Evolutionary conservation across 371 early-diverging fungal genomes (phyloP).

Genomic region (Mortierella sp.): DNA sequence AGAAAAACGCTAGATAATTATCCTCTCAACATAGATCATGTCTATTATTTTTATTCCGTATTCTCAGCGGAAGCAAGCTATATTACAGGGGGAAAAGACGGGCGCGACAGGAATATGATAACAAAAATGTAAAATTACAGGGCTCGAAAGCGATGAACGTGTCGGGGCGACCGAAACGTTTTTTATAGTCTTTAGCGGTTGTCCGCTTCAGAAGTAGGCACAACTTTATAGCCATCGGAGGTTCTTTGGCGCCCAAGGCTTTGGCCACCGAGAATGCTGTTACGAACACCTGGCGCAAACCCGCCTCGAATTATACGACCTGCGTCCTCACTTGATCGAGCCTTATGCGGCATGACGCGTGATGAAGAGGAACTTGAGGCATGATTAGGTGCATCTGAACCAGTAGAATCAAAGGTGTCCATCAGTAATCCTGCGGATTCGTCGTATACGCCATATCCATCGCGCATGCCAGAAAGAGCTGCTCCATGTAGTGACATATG

Average conservation of each 20-base stretch:
- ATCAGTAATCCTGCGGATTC: constrained; percentile 43
- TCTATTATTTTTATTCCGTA: constrained; percentile 3
- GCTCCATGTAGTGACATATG: constrained; percentile 18
- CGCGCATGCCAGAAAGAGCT: constrained; percentile 19
- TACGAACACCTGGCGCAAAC: constrained; percentile 28
- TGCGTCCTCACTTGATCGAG: constrained; percentile 35
- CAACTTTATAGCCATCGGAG: constrained; percentile 43
- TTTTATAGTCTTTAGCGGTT: constrained; percentile 9
- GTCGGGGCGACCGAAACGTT: neutral
- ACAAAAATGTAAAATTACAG: neutral
- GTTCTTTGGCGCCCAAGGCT: constrained; percentile 47
- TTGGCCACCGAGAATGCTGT: constrained; percentile 29
- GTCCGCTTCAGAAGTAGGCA: constrained; percentile 23
- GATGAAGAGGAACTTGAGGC: constrained; percentile 11
- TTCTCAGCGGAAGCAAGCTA: constrained; percentile 1
- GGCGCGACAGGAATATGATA: neutral
- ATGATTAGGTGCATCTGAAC: neutral
- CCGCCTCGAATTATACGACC: constrained; percentile 15
- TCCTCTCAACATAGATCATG: neutral
- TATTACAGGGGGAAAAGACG: neutral
- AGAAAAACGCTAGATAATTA: neutral
- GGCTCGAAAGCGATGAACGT: neutral
- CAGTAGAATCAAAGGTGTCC: constrained; percentile 24
- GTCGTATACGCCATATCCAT: constrained; percentile 17
- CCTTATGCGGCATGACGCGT: constrained; percentile 30